Evolutionary conservation across 2,329 filamentous ascomycete genomes (phyloP).

Genomic region (Endothia cerciana): DNA sequence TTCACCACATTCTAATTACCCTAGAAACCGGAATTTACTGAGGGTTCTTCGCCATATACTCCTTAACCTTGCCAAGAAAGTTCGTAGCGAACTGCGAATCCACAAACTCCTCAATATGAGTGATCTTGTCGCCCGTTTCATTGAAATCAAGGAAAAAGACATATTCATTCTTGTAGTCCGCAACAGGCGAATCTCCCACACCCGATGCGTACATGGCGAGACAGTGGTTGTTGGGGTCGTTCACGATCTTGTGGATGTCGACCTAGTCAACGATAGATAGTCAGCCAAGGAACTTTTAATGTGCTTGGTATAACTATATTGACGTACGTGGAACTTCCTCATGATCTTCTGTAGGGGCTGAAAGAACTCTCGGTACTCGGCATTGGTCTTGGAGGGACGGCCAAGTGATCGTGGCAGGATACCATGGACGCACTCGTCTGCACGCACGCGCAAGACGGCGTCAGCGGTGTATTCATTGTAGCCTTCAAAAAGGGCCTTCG

Average conservation of each 20-base stretch:
- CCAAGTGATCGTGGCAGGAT: not conserved
- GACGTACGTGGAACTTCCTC: not conserved
- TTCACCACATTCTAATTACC: not conserved
- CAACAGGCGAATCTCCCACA: not conserved
- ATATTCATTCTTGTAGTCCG: not conserved
- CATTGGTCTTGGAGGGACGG: conserved; percentile 1
- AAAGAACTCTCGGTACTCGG: not conserved
- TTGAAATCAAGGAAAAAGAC: conserved; percentile 1
- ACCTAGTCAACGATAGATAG: not conserved
- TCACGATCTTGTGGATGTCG: conserved; percentile 1
- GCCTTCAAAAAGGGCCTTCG: not conserved
- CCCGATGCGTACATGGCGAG: not conserved
- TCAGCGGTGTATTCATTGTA: not conserved
- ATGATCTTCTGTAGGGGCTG: not conserved
- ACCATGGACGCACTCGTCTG: not conserved
- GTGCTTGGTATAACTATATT: not conserved
- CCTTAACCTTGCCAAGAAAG: not conserved
- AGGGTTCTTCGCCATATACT: not conserved
- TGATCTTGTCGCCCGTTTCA: not conserved
- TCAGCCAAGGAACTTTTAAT: not conserved
- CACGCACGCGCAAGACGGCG: conserved; percentile 1
- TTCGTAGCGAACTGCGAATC: not conserved
- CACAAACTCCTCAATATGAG: not conserved
- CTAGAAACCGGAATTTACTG: not conserved
- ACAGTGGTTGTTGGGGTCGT: conserved; percentile 5